Percentiles rank a stretch among this genome's conserved stretches.
Conservation (phyloP, 805 yeast genomes). For the Pichia heedii region DNA sequence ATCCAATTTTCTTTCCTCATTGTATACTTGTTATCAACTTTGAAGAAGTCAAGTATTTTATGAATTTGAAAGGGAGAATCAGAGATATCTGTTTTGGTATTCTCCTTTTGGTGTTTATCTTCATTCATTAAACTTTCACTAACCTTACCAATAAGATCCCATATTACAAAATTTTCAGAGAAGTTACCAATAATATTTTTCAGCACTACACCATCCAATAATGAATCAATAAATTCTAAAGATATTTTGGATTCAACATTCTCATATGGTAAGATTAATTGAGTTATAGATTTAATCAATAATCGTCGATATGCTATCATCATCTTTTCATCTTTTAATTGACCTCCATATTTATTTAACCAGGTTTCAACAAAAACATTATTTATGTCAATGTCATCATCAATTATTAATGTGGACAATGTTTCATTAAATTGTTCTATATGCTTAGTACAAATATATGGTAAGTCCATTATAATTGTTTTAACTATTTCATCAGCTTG, state of each 20-base stretch:
- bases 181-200: constrained; percentile 34
- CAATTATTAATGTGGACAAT: background rate
- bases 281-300: constrained; percentile 28
- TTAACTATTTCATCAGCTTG: constrained; percentile 1
- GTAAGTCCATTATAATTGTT: constrained; percentile 3
- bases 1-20: constrained; percentile 1
- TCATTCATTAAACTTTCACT: background rate
- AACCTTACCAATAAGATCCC: constrained; percentile 31
- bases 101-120: background rate
- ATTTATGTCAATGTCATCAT: background rate
- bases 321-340: background rate
- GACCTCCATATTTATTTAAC: constrained; percentile 3
- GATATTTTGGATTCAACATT: constrained; percentile 33
- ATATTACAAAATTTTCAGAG: constrained; percentile 43
- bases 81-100: background rate
- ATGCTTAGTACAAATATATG: background rate
- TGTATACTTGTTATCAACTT: background rate
- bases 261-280: constrained; percentile 32
- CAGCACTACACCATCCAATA: constrained; percentile 36
- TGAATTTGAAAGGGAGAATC: background rate
- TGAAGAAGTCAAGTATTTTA: background rate
- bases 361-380: background rate
- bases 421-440: background rate
- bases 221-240: constrained; percentile 28
- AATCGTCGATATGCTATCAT: constrained; percentile 8